Evolutionary conservation across 352 stramenopile species (phyloP), one percentile per base, ranked within the genome.

Genomic region (Peronospora farinosa): DNA sequence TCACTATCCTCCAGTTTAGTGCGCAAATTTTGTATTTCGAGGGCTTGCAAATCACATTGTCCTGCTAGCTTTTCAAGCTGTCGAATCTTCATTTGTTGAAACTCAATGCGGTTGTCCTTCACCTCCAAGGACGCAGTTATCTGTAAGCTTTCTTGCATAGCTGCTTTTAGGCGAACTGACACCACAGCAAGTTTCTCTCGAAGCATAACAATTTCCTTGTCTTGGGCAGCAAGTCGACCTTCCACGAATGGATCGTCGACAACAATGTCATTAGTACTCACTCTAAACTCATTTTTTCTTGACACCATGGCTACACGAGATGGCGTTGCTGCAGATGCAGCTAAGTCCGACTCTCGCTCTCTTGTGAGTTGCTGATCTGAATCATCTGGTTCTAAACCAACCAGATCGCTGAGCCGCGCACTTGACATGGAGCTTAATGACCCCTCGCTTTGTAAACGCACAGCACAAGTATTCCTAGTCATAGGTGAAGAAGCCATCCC

Each of bases 41-140:
- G 69, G 27, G 54, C 60, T 51, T 86, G 63, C 4, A 63, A 47
- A 0, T 59, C 62, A n/a, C 73, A 65, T 31, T 86, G 76, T 1
- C 67, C 57, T 7, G 66, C 65, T 8, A 79, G 48, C 47, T 79
- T 80, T 48, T 89, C 77, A 13, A 92, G 48, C 44, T 88, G 74
- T 1, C 57, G 57, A 19, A 90, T 50, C 40, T 83, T 80, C 54
- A 75, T 48, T 40, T 88, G 72, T 19, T 87, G 76, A 1, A 69
- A 57, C 33, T 88, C 78, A 7, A 89, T 87, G 6, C 81, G 78
- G 30, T 72, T 80, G 35, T 92, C 74, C 51, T 90, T 92, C 2
- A 88, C 67, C 45, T 88, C 78, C 1, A 92, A 40, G 0, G 75
- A 69, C n/a, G 66, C 61, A 2, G 51, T 40, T 2, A 88, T 40